Base-by-base conservation (phyloP, 31 red algal species). In the Asparagopsis taxiformis region DNA sequence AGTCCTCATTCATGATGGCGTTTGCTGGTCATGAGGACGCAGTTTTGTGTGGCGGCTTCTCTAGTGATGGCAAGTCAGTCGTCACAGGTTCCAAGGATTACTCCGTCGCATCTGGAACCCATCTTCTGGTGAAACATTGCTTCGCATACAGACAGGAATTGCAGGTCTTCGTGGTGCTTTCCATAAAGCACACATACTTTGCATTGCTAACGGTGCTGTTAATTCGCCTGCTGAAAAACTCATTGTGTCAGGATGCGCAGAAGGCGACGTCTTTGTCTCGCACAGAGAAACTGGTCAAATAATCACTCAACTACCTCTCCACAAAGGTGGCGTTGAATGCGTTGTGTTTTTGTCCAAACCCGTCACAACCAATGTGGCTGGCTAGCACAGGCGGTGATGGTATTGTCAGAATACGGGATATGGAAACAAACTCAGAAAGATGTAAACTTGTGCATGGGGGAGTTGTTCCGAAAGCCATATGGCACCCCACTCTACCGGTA, bases 1-100 rank as follows among this genome's bases (percentile, higher is more conserved):
- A 77, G 73, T 33, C 68, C 19, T 49, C 64, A 33, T 88, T 88
- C 49, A 88, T 88, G 84, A 57, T 69, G 30, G 79, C 77, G 22
- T 91, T 82, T 48, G 70, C 77, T n/a, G 87, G 87, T 25, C 87
- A 91, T 63, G 87, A 71, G 58, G 79, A 70, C 20, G 61, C 79
- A 1, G 60, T 91, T 22, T 70, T 77, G 33, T 80, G 75, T 55
- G 87, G 87, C 0, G 35, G 57, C 7, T 91, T 77, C 56, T 50
- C 71, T 26, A 39, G 67, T 3, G 76, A 91, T 68, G 87, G 87
- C 2, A 79, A 80, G 33, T 65, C 70, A 15, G 79, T 79, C 30
- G 55, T 91, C 7, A 91, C 87, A 23, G 87, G 51, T 62, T 71
- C 65, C 21, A 31, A 53, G 16, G 87, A 91, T 68, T 66, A 59